These are phyloP conservation scores for Geotrichum ghanense DNA, from an alignment of 805 yeast genomes.

Conservation along the genomic window DNA sequence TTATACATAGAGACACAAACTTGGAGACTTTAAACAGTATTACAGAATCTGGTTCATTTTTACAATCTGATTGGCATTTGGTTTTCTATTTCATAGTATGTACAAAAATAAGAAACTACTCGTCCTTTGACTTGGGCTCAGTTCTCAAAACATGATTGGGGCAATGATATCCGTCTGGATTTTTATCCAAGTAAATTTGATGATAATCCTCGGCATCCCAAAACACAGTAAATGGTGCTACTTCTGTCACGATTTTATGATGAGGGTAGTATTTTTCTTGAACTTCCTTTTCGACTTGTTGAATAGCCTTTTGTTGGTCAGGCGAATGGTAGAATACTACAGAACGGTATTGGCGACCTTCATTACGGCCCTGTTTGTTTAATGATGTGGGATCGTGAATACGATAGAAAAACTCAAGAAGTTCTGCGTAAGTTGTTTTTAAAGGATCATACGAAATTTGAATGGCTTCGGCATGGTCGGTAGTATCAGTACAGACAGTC, in stretches of 20 bases:
- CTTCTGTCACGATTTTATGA: constrained; percentile 48
- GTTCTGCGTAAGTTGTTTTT: constrained; percentile 39
- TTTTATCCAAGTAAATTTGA: constrained; percentile 62
- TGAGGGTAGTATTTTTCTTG: constrained; percentile 60
- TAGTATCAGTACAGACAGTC: constrained; percentile 60
- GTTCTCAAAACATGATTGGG: constrained; percentile 74
- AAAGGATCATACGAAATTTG: constrained; percentile 72
- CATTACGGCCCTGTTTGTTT: constrained; percentile 65
- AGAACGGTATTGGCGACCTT: constrained; percentile 79
- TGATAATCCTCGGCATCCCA: constrained; percentile 91
- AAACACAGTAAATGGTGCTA: constrained; percentile 55
- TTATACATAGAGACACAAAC: no score
- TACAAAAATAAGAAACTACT: no score
- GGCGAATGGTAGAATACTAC: constrained; percentile 52
- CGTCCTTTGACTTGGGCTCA: no score
- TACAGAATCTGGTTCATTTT: no score
- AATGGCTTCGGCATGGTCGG: constrained; percentile 67
- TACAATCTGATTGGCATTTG: no score
- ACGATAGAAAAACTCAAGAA: constrained; percentile 70
- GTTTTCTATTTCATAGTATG: no score
- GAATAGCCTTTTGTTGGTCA: constrained; percentile 36
- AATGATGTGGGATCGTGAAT: constrained; percentile 86
- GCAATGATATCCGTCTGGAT: constrained; percentile 78
- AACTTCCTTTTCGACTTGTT: constrained; percentile 34
- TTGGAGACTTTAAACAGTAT: no score